Evolutionary conservation across 2,329 filamentous ascomycete species (phyloP), one percentile per base, ranked within the genome.

Genomic region (Aspergillus persii): DNA sequence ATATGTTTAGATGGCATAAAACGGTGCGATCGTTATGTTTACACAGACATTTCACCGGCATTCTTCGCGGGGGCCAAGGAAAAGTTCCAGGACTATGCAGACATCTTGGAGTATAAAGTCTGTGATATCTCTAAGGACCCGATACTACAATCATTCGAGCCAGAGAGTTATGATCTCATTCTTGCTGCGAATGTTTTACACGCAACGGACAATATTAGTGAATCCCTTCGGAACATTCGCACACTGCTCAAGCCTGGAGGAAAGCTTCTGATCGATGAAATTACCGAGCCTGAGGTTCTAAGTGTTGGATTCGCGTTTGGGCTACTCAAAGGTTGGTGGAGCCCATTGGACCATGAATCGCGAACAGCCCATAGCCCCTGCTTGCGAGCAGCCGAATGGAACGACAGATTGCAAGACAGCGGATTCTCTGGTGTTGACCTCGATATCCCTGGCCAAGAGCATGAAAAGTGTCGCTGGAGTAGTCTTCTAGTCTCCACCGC

Each of bases 21-120:
- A 4, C 33, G 33, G 50, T 51, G 56, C n/a, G 30, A 51, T 33
- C 36, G 41, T 8, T 50, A 57, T 31, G 50, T 48, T 49, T 53
- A 53, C 23, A 57, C 56, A 2, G 56, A 57, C 18, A 57, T 57
- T 50, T 57, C 56, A 31, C 56, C 56, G 18, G 56, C 48, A 5
- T 57, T 57, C 50, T 57, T 57, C n/a, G 48, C 50, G n/a, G 30
- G 29, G 18, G 56, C 56, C 4, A 41, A 57, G 50, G 50, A 53
- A 44, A 30, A 36, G n/a, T 53, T 57, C 27, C 26, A 29, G 27
- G 29, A 29, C 5, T 53, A 57, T 47, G 31, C 50, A 15, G 27
- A 39, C 18, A 53, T 57, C 18, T 18, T 57, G 49, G 46, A 53
- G 15, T 52, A 36, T 15, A 39, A 51, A 23, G 46, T 44, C n/a